Evolutionary conservation across 2,329 filamentous ascomycete genomes (phyloP).

Genomic region (Curvularia hawaiiensis): DNA sequence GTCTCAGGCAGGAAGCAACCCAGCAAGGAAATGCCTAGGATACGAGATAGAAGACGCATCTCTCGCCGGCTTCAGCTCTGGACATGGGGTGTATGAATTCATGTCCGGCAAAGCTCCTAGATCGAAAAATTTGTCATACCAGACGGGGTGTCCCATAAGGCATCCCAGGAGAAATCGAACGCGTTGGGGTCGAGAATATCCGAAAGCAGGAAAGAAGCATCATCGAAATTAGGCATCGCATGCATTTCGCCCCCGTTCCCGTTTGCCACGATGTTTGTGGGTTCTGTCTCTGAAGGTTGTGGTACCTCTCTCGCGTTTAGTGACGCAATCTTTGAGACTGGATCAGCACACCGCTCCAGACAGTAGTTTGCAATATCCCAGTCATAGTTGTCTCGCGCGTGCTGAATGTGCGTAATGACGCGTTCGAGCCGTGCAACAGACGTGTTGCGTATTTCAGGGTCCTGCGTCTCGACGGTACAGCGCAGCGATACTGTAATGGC

Average conservation of each 20-base stretch:
- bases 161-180: conserved; percentile 47
- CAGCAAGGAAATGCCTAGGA: neutral
- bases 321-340: conserved; percentile 45
- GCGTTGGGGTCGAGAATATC: conserved; percentile 42
- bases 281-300: conserved; percentile 26
- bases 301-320: conserved; percentile 30
- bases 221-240: conserved; percentile 32
- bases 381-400: conserved; percentile 55
- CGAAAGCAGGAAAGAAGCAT: conserved; percentile 34
- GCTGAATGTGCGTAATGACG: conserved; percentile 54
- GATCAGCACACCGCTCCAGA: conserved; percentile 51
- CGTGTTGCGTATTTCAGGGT: conserved; percentile 52
- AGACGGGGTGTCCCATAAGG: conserved; percentile 44
- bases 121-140: conserved; percentile 43
- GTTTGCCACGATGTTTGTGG: conserved; percentile 18
- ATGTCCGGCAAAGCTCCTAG: conserved; percentile 5
- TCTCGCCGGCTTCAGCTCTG: neutral
- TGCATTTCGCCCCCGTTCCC: conserved; percentile 8
- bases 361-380: conserved; percentile 63
- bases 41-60: neutral
- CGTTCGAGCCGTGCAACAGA: conserved; percentile 56
- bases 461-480: conserved; percentile 58
- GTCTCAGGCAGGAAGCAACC: neutral
- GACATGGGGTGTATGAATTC: neutral
- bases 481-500: conserved; percentile 60